Evolutionary conservation across 768 basidiomycete species (phyloP), one percentile per base, ranked within the genome.

Genomic region (Boletus subcaerulescens): DNA sequence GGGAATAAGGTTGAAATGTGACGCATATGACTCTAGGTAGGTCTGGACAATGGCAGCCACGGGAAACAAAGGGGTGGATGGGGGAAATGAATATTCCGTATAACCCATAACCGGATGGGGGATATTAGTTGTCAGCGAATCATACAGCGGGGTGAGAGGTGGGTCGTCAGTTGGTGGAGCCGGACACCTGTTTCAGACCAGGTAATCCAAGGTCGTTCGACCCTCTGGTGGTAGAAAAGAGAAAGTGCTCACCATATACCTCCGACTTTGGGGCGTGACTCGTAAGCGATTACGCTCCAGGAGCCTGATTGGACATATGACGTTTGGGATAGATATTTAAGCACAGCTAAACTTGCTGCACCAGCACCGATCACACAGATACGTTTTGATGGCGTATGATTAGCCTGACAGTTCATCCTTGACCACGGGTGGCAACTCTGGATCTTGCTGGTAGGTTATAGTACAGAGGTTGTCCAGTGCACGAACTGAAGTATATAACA

Each of bases 291-390:
- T 3, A 83, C 69, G n/a, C 68, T 70, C 91, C 92, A 93, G n/a
- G 72, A 58, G 0, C 84, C 82, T 20, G 71, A 61, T 65, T 80
- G 79, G 68, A 75, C 80, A 56, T 88, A 78, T 0, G 74, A 73
- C 2, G 82, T 76, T 43, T 91, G 84, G 10, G 80, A 70, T 55
- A 91, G 69, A 36, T 81, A 72, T 64, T 88, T 88, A 24, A 93
- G 77, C 6, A 82, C 77, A 22, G 83, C 86, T 0, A 93, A 77
- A 8, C 92, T 91, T 17, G 78, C 77, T n/a, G 89, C 77, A 13
- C 91, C 91, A 17, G 80, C 88, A 5, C 91, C 91, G 40, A 93
- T 80, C 45, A 93, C 75, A 53, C 86, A 84, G 52, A 91, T 86
- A 15, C 70, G 71, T 50, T 74, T 74, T 24, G 57, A 58, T n/a